Percentiles rank a stretch among this genome's conserved stretches.
These are phyloP conservation scores for Saccharomyces hybrid DNA, from an alignment of 1,139 yeast genomes.

Conservation along the genomic window DNA sequence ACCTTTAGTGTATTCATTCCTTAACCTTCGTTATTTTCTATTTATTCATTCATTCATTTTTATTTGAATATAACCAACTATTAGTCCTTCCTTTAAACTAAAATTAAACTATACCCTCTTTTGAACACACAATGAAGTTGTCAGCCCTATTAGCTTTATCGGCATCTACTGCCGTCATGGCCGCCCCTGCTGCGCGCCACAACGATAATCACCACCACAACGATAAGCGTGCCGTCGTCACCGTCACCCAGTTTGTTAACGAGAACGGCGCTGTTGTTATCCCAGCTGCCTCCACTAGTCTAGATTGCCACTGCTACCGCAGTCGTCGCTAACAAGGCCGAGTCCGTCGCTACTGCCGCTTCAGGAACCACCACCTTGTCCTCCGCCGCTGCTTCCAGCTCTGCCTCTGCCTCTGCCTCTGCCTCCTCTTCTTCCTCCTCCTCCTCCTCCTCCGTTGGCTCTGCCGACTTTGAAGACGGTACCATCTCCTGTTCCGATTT, in stretches of 20 bases:
- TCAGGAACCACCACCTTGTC: not conserved
- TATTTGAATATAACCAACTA: constrained; percentile 3
- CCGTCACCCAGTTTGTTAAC: constrained; percentile 43
- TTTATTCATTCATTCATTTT: constrained; percentile 4
- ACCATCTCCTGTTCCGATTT: constrained; percentile 60
- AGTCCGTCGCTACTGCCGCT: not conserved
- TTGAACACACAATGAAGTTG: constrained; percentile 13
- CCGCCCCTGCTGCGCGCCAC: constrained; percentile 35
- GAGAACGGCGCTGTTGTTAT: constrained; percentile 28
- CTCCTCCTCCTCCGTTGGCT: constrained; percentile 25
- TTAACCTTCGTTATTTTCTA: constrained; percentile 3
- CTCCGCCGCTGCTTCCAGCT: constrained; percentile 4
- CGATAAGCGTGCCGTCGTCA: constrained; percentile 44
- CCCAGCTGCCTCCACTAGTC: constrained; percentile 12
- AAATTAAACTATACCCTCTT: not conserved
- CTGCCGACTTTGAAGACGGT: constrained; percentile 66
- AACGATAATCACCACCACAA: constrained; percentile 53
- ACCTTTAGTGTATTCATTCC: constrained; percentile 1
- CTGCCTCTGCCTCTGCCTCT: constrained; percentile 7
- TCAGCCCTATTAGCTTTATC: constrained; percentile 17
- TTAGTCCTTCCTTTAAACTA: constrained; percentile 2
- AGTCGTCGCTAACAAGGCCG: constrained; percentile 12
- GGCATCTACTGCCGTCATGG: constrained; percentile 16
- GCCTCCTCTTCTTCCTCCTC: constrained; percentile 6
- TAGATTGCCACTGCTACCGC: constrained; percentile 17